Conservation (phyloP, 2,329 filamentous ascomycete species). For the Waltergamsia citrina region DNA sequence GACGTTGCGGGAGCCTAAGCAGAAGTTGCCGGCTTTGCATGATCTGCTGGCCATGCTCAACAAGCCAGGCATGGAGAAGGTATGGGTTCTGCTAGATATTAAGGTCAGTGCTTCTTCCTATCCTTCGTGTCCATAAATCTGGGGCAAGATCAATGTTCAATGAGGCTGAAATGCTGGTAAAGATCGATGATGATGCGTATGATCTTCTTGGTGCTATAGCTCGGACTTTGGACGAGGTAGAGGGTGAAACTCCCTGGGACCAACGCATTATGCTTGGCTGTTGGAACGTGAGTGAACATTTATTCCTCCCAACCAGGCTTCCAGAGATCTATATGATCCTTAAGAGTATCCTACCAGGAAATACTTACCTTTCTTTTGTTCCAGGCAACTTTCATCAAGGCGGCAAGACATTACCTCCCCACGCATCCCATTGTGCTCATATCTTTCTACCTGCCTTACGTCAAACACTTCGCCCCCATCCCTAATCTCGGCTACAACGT, state of each 20-base stretch:
- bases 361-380: too few species aligned
- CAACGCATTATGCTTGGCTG: constrained; percentile 69
- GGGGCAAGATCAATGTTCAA: not conserved
- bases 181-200: constrained; percentile 62
- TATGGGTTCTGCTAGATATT: constrained; percentile 83
- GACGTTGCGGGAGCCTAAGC: constrained; percentile 57
- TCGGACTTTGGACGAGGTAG: constrained; percentile 47
- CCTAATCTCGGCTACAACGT: constrained; percentile 73
- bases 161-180: not conserved
- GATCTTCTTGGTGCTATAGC: constrained; percentile 63
- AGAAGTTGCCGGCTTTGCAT: constrained; percentile 61
- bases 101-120: constrained; percentile 45
- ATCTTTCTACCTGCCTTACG: constrained; percentile 56
- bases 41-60: constrained; percentile 69
- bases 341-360: too few species aligned
- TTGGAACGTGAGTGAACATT: constrained; percentile 55
- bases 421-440: constrained; percentile 58
- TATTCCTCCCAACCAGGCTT: not conserved
- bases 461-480: constrained; percentile 55
- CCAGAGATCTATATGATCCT: too few species aligned
- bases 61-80: constrained; percentile 50
- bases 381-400: constrained; percentile 57
- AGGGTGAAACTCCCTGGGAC: constrained; percentile 49
- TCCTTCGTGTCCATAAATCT: not conserved
- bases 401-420: constrained; percentile 53